A percentile compares a stretch with the other conserved stretches of the same genome.
These are phyloP conservation scores for Dryadomyces quercivorus DNA, from an alignment of 2,329 filamentous ascomycete genomes.

Conservation along the genomic window DNA sequence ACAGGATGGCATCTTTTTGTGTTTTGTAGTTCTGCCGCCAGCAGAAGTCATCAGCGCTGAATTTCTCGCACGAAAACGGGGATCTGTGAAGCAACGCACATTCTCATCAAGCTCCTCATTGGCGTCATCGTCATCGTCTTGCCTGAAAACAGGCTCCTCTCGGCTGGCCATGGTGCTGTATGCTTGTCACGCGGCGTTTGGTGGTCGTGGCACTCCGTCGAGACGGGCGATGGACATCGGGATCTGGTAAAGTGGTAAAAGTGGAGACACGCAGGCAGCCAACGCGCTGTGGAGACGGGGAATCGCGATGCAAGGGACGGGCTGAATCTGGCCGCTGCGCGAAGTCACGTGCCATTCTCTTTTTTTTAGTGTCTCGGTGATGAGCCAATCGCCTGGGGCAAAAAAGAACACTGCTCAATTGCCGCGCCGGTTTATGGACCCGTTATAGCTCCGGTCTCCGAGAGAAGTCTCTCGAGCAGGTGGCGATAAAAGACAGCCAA, in stretches of 20 bases:
- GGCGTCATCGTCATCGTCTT: constrained; percentile 57
- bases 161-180: constrained; percentile 14
- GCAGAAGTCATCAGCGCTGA: neutral
- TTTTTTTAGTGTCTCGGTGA: neutral
- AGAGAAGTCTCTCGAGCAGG: neutral
- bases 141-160: constrained; percentile 15
- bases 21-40: constrained; percentile 64
- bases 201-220: neutral
- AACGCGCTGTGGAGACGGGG: constrained; percentile 1
- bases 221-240: too few species aligned
- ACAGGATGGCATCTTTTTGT: constrained; percentile 94
- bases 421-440: too few species aligned
- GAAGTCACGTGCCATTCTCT: constrained; percentile 5
- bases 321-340: neutral
- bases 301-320: neutral
- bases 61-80: too few species aligned
- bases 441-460: constrained; percentile 7
- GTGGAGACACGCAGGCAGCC: constrained; percentile 7
- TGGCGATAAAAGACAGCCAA: neutral
- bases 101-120: constrained; percentile 40
- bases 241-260: neutral
- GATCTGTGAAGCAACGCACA: constrained; percentile 2
- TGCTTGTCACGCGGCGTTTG: neutral
- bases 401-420: too few species aligned
- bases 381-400: constrained; percentile 6